Conservation (phyloP, 371 early-diverging fungal species). For the Mortierella sp. region DNA sequence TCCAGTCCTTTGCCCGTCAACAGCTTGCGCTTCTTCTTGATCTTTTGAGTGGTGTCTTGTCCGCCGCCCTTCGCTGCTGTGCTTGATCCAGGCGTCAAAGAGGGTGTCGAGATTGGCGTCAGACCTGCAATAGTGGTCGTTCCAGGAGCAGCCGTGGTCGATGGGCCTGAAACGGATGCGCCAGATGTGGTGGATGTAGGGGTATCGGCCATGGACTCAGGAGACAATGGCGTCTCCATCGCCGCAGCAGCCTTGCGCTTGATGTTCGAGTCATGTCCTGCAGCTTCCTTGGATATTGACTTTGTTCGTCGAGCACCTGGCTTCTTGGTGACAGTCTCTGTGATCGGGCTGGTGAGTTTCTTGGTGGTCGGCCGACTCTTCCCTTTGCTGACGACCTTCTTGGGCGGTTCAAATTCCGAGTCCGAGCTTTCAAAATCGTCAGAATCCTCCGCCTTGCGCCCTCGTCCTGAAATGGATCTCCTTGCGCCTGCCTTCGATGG, state of each 20-base stretch:
- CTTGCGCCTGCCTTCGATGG: conserved; percentile 1
- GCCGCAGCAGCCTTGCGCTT: background rate
- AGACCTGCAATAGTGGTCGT: background rate
- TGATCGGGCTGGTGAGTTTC: conserved; percentile 17
- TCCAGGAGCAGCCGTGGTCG: background rate
- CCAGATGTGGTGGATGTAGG: background rate
- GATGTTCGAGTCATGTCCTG: background rate
- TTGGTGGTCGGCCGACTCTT: conserved; percentile 5
- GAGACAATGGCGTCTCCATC: background rate
- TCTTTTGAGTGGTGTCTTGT: conserved; percentile 6
- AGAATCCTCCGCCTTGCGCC: background rate
- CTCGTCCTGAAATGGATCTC: conserved; percentile 2
- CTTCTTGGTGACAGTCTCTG: conserved; percentile 12
- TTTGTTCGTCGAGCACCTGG: background rate
- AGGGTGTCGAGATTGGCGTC: background rate
- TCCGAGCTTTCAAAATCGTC: conserved; percentile 23
- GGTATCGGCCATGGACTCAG: conserved; percentile 1
- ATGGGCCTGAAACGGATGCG: no score
- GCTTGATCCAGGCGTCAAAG: background rate
- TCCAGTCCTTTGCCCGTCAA: conserved; percentile 48
- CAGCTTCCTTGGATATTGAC: background rate
- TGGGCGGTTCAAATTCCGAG: conserved; percentile 39
- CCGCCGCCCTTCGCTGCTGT: background rate
- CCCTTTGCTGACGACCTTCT: conserved; percentile 1
- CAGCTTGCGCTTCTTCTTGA: conserved; percentile 54